Base-by-base conservation (phyloP, 164 flowering plant genomes). In the Aristolochia contorta region DNA sequence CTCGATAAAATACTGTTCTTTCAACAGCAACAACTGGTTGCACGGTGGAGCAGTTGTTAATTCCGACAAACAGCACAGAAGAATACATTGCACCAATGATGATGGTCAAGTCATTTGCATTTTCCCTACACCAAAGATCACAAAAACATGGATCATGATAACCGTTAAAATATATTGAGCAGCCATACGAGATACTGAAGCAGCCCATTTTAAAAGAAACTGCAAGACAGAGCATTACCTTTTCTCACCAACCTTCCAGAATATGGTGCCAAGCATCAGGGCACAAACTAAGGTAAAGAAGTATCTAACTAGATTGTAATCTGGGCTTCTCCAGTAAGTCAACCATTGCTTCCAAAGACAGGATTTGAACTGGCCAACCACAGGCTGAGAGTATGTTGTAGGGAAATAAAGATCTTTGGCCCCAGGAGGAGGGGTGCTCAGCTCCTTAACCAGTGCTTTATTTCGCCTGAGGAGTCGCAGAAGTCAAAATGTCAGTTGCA, bases 301-400 rank as follows among this genome's bases (percentile, higher is more conserved):
- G 74, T 54, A 80, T 67, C 96, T 66, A 18, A 82, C 89, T 50
- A 88, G 89, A 73, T 88, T 93, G 56, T 90, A 93, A 21, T 88
- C 94, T 22, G 97, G 97, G 65, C 92, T 93, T 77, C 99, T 80
- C 99, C 99, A 93, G 45, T 94, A 91, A 62, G 96, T 88, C 84
- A 76, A 76, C 88, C 89, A 83, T 53, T 85, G 92, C 61, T 94
- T 94, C 99, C 99, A 94, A 6, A 91, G 68, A 74, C 99, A 94
- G 22, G 92, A 78, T 69, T 86, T 91, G 75, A 94, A 88, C 59
- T 94, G 99, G 2, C 84, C 93, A 78, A 80, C 73, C 19, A 73
- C 47, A 19, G 91, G 69, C 49, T 90, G 89, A 21, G 99, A 80
- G 59, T 74, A 94, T 45, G 82, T 79, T 30, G 84, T 76, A 8